Evolutionary conservation across 805 yeast species (phyloP), one percentile per base, ranked within the genome.

Genomic region (Lachancea lanzarotensis): DNA sequence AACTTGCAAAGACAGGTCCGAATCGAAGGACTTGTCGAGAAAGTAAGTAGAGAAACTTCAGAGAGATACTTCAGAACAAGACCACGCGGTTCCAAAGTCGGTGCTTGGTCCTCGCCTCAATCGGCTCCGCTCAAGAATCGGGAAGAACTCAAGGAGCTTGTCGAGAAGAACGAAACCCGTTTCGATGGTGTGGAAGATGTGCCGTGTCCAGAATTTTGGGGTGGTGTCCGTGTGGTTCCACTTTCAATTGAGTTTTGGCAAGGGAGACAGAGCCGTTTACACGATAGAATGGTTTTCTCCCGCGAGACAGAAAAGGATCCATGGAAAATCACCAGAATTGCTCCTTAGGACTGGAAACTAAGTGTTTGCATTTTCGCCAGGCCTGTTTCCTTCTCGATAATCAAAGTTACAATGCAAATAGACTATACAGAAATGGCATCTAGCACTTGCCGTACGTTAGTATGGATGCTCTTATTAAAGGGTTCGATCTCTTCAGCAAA

Each of bases 41-140:
- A 73, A 49, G 84, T 90, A 35, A 71, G 79, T 22, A 71, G 81
- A 46, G 90, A 84, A 55, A 86, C 84, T 26, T 77, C 87, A 5
- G 79, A 82, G 54, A 72, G 82, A 40, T 93, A 93, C 66, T 93
- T 79, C 66, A 74, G 77, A 42, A 83, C 95, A 0, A 76, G 98
- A 60, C 98, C 98, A 32, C 73, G 95, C 47, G 97, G 95, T 6
- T 84, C 95, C 26, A 81, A 84, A 60, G 80, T 93, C 49, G 98
- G 98, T 26, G 98, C 98, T 0, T 90, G 96, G 95, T 84, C 97
- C 0, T 82, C 95, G 25, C 95, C 95, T 3, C 98, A 93, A 70
- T 79, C 90, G 29, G 72, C 75, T 43, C 73, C 70, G 2, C 71
- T 90, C 31, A 56, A 60, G 12, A 63, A 70, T 35, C 72, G 96